phyloP scores from a whole-genome alignment of 2,329 filamentous ascomycete species.

The Setomelanomma holmii region DNA sequence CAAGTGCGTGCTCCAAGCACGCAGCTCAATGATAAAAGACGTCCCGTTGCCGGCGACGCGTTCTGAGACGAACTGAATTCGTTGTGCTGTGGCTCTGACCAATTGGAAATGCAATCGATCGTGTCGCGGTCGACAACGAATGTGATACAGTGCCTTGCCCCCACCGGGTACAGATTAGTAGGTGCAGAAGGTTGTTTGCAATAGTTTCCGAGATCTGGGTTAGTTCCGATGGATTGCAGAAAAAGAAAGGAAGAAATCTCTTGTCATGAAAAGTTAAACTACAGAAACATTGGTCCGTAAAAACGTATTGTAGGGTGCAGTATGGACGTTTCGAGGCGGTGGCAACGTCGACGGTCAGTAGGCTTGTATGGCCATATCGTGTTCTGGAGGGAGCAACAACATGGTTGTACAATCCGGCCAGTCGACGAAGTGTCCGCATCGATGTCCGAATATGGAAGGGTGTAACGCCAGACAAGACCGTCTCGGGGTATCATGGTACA shows the following conservation, averaged over 20 bases:
- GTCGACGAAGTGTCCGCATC: conserved; percentile 13
- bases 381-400: conserved; percentile 17
- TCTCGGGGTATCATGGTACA: conserved; percentile 4
- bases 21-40: conserved; percentile 47
- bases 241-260: not conserved
- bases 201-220: no score
- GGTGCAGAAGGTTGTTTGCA: conserved; percentile 15
- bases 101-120: not conserved
- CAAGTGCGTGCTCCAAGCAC: conserved; percentile 38
- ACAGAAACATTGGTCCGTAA: conserved; percentile 17
- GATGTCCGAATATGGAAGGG: not conserved
- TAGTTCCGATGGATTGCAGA: no score
- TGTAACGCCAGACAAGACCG: not conserved
- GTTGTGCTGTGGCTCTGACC: not conserved
- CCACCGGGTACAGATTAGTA: conserved; percentile 34
- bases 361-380: conserved; percentile 16
- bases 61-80: conserved; percentile 9
- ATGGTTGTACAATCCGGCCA: conserved; percentile 16
- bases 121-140: not conserved
- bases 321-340: conserved; percentile 5
- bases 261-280: conserved; percentile 20
- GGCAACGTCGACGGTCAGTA: conserved; percentile 13
- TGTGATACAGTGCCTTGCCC: conserved; percentile 23
- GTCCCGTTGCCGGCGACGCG: conserved; percentile 21
- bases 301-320: not conserved